A percentile compares a stretch with the other conserved stretches of the same genome.
Evolutionary conservation across 148 eudicot genomes (phyloP).

Genomic region (Amaranthus hypochondriacus): DNA sequence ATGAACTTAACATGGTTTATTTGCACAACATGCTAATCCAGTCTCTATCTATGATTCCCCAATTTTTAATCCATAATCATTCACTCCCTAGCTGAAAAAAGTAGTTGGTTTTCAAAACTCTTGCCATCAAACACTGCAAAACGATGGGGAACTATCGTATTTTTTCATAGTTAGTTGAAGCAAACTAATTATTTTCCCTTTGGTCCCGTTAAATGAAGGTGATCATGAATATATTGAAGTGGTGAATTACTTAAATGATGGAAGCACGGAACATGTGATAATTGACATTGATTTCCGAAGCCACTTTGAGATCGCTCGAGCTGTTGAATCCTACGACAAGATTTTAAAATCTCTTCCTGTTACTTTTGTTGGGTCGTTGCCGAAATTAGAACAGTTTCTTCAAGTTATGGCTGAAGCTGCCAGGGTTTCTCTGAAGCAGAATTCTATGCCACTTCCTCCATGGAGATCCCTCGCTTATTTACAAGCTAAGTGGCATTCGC

Average conservation of each 20-base stretch:
- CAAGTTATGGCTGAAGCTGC: constrained; percentile 88
- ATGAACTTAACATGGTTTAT: background rate
- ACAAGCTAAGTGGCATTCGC: constrained; percentile 85
- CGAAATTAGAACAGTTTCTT: constrained; percentile 64
- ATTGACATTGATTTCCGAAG: constrained; percentile 80
- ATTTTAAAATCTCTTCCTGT: constrained; percentile 70
- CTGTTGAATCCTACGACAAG: constrained; percentile 67
- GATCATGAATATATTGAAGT: constrained; percentile 88
- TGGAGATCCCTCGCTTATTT: constrained; percentile 88
- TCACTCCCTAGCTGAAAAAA: background rate
- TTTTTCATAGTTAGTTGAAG: background rate
- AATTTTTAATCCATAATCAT: background rate
- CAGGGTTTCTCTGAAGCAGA: constrained; percentile 69
- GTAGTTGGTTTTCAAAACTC: background rate
- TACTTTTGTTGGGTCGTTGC: constrained; percentile 58
- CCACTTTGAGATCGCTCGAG: constrained; percentile 95
- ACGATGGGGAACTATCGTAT: background rate
- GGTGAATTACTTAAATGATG: constrained; percentile 36
- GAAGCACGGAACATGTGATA: constrained; percentile 54
- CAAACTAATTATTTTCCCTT: background rate
- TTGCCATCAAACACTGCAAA: background rate
- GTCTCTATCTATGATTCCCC: background rate
- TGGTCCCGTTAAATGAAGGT: constrained; percentile 35
- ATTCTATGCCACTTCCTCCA: constrained; percentile 93
- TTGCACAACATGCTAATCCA: too few species aligned